Base-by-base conservation (phyloP, 2,329 filamentous ascomycete genomes). In the Chalaropsis thielavioides region DNA sequence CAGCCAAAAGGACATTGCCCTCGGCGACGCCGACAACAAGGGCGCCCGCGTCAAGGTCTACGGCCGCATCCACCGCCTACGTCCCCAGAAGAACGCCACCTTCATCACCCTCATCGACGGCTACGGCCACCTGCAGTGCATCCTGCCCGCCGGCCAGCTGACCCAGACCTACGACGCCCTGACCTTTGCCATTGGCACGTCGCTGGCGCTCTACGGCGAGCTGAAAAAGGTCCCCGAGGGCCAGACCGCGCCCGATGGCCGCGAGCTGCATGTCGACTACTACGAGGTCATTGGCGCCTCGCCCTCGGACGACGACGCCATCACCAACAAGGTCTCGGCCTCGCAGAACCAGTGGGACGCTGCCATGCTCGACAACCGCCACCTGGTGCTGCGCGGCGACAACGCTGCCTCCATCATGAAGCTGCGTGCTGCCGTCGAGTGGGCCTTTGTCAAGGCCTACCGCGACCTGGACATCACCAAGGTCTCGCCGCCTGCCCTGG, bases 141-240 rank as follows among this genome's bases (percentile, higher is more conserved):
- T 96, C 68, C 78, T 96, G 69, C 82, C 84, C 64, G 75, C 80
- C 2, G 91, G 91, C 66, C 81, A 90, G 68, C 81, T 97, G 70
- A 87, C 90, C 69, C 91, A 90, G 80, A 92, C 89, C n/a, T 95
- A 95, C 78, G 90, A 95, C 72, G 89, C 90, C 68, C 79, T 95
- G 70, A 91, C 88, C 27, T 83, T 96, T 70, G 89, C 90, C 40
- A 85, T 88, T 68, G 91, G 92, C 76, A 94, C 90, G n/a, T 90
- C 90, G 62, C 84, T 96, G 72, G 85, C 86, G 71, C 83, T 96
- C 66, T 84, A 84, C 67, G 92, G 92, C 70, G 89, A 95, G 79
- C 85, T 96, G 81, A 85, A 84, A 73, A 82, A 88, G 71, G 87
- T 96, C 3, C 92, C 88, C 10, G 81, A 83, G 27, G 89, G 89